Evolutionary conservation across 2,329 filamentous ascomycete genomes (phyloP).

Genomic region (Pyrenophora teres): DNA sequence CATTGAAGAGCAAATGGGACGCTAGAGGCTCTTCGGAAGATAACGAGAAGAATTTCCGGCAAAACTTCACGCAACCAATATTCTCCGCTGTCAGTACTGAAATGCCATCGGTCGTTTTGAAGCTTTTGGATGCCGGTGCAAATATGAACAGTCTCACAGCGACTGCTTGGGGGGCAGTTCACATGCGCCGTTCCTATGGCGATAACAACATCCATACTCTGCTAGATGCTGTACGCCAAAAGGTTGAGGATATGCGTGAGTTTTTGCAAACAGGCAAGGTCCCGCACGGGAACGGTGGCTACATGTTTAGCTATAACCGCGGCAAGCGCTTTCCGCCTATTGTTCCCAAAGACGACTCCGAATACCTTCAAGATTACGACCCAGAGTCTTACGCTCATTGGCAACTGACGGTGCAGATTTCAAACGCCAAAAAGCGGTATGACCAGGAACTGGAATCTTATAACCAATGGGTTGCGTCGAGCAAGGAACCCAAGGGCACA

Average conservation of each 20-base stretch:
- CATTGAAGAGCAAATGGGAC: slow-evolving; percentile 53
- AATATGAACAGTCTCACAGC: slow-evolving; percentile 66
- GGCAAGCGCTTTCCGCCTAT: slow-evolving; percentile 3
- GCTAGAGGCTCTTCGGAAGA: slow-evolving; percentile 49
- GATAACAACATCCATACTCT: slow-evolving; percentile 54
- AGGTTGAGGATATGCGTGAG: slow-evolving; percentile 49
- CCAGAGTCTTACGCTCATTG: slow-evolving; percentile 65
- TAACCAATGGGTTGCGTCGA: slow-evolving; percentile 22
- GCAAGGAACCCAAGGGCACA: slow-evolving; percentile 36
- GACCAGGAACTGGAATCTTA: slow-evolving; percentile 42
- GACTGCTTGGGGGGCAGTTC: slow-evolving; percentile 35
- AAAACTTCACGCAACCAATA: slow-evolving; percentile 66
- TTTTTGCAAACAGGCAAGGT: slow-evolving; percentile 16
- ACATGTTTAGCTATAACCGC: not conserved
- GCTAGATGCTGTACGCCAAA: slow-evolving; percentile 64
- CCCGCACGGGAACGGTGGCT: not conserved
- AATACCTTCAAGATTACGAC: slow-evolving; percentile 58
- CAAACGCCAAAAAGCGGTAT: slow-evolving; percentile 45
- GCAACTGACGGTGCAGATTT: slow-evolving; percentile 53
- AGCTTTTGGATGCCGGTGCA: slow-evolving; percentile 67
- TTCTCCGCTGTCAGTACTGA: slow-evolving; percentile 62
- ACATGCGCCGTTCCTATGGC: slow-evolving; percentile 35
- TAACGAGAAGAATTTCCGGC: slow-evolving; percentile 57
- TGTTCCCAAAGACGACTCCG: slow-evolving; percentile 49
- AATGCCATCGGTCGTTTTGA: slow-evolving; percentile 58